Evolutionary conservation across 2,329 filamentous ascomycete species (phyloP), one percentile per base, ranked within the genome.

Genomic region (Alternaria arbusti): DNA sequence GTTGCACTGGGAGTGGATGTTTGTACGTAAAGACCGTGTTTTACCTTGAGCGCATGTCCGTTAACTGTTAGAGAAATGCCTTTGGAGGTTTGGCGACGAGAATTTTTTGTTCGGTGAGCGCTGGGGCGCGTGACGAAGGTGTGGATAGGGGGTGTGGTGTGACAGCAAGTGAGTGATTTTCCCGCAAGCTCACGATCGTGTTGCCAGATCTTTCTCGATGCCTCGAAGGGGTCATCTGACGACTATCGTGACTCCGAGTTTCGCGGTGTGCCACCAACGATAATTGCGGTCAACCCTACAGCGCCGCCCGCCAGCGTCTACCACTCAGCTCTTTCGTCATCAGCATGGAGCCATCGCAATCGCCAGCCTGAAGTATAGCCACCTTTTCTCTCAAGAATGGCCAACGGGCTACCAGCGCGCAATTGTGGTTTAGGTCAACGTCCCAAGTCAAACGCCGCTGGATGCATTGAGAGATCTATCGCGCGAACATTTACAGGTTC

Each of bases 61-160:
- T 69, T 67, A 70, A 70, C 36, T 70, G 68, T 60, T 69, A 63
- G 64, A 65, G 25, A 54, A 59, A 59, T 65, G 60, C 66, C 66
- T 57, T 69, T 70, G 68, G 66, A 64, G 68, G 68, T 60, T 59
- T 70, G 61, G 64, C 28, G 58, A 54, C 44, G 54, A 51, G 63
- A 65, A 63, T 46, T 62, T 61, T 54, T 25, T 57, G 57, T 40
- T 49, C 52, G 60, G 46, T 65, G 62, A 40, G 44, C 56, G 58
- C 49, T 61, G 61, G 64, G 26, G 32, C 26, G 47, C 52, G 59
- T 52, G 49, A 52, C 49, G 30, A 52, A 30, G 44, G 54, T 59
- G 52, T 57, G 52, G 28, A 52, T 25, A 52, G 30, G 49, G 49
- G 49, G 15, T 60, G 28, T 52, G 47, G 28, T 32, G 57, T 59